phyloP scores from a whole-genome alignment of 2,329 filamentous ascomycete genomes.

The Colletotrichum sp. region DNA sequence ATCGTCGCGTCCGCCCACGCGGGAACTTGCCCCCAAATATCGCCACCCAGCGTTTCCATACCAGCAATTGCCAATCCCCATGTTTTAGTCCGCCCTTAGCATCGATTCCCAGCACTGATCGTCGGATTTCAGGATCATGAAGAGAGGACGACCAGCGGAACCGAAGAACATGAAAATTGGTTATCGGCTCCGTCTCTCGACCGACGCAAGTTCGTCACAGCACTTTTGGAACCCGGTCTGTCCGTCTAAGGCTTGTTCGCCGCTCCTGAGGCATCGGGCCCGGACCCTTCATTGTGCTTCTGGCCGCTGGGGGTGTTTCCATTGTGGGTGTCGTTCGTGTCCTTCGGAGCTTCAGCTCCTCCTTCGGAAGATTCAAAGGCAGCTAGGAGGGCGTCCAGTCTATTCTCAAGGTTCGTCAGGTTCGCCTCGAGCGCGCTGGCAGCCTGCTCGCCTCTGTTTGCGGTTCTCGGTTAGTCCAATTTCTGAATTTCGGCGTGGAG shows the following conservation, averaged over 20 bases:
- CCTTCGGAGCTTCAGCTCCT: neutral
- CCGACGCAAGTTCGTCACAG: neutral
- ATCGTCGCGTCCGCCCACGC: neutral
- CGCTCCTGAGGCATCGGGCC: neutral
- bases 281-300: neutral
- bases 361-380: constrained; percentile 42
- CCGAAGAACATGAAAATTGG: neutral
- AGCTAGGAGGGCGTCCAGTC: constrained; percentile 59
- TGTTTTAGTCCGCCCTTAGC: neutral
- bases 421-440: constrained; percentile 58
- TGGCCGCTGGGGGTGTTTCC: neutral
- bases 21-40: neutral
- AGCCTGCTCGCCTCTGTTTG: constrained; percentile 56
- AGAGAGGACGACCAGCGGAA: neutral
- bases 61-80: neutral
- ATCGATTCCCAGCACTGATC: neutral
- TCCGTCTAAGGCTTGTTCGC: neutral
- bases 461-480: constrained; percentile 15
- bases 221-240: neutral
- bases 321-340: neutral
- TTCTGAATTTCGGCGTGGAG: neutral
- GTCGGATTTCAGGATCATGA: neutral
- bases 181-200: neutral
- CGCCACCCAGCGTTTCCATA: neutral
- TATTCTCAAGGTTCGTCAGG: constrained; percentile 56